Conservation (phyloP, 2,329 filamentous ascomycete genomes). For the Arthroderma sp. region DNA sequence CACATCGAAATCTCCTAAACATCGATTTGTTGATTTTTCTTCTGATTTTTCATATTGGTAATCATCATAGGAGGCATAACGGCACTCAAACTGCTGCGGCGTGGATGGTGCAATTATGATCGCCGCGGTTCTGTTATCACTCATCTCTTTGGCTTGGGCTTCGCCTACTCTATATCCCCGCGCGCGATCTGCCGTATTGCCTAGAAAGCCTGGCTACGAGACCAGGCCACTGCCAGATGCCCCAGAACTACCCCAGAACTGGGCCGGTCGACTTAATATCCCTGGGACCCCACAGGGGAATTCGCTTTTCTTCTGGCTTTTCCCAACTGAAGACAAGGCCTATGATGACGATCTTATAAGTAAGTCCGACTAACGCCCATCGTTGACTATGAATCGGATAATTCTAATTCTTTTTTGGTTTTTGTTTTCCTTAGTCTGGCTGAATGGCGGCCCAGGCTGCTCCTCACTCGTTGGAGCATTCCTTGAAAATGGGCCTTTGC, state of each 20-base stretch:
- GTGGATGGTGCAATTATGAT: neutral
- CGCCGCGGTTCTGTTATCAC: neutral
- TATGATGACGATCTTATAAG: constrained; percentile 27
- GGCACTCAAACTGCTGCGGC: neutral
- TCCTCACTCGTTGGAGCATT: constrained; percentile 16
- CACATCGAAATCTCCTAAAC: no score
- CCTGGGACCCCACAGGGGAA: constrained; percentile 21
- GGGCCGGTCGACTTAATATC: constrained; percentile 26
- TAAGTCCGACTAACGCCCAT: constrained; percentile 14
- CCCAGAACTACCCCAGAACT: constrained; percentile 22
- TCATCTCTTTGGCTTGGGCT: neutral
- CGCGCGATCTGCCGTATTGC: neutral
- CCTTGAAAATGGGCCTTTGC: constrained; percentile 26
- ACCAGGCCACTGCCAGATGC: constrained; percentile 23
- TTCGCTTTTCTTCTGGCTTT: constrained; percentile 29
- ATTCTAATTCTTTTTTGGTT: neutral
- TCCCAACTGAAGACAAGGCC: constrained; percentile 21
- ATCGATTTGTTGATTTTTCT: no score
- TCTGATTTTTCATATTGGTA: no score
- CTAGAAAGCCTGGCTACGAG: constrained; percentile 18
- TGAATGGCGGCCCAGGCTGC: constrained; percentile 15
- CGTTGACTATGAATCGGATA: neutral
- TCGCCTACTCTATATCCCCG: neutral
- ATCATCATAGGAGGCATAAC: neutral
- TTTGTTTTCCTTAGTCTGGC: constrained; percentile 11